Percentiles rank a stretch among this genome's conserved stretches.
phyloP scores from a whole-genome alignment of 2,329 filamentous ascomycete genomes.

The Exophiala dermatitidis region DNA sequence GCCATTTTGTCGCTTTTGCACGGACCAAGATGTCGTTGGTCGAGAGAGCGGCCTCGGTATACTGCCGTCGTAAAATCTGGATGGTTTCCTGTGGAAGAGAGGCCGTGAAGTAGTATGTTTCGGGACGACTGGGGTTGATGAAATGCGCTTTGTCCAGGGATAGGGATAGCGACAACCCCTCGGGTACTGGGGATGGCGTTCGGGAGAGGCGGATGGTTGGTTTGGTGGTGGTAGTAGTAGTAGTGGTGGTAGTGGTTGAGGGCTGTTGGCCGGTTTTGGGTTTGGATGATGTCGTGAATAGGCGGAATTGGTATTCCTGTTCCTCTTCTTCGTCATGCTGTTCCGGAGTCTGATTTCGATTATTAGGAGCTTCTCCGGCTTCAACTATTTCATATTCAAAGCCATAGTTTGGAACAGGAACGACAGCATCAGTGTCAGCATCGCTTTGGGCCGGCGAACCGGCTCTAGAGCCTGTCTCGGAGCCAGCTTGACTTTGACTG shows the following conservation, averaged over 20 bases:
- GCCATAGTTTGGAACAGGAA: slow-evolving; percentile 12
- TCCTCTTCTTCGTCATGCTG: slow-evolving; percentile 2
- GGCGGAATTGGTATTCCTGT: slow-evolving; percentile 22
- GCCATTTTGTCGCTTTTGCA: slow-evolving; percentile 17
- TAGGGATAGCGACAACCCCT: background rate
- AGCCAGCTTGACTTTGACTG: background rate
- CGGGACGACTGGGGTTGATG: slow-evolving; percentile 12
- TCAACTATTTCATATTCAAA: slow-evolving; percentile 24
- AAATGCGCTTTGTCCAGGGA: slow-evolving; percentile 12
- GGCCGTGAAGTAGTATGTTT: slow-evolving; percentile 22
- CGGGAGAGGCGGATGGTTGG: slow-evolving; percentile 16
- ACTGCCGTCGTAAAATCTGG: slow-evolving; percentile 7
- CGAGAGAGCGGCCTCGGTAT: slow-evolving; percentile 15
- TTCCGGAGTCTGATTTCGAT: background rate
- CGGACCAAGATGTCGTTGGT: slow-evolving; percentile 9
- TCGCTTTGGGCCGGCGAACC: background rate
- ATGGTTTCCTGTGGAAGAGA: slow-evolving; percentile 6
- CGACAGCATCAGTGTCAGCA: background rate
- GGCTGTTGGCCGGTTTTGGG: background rate
- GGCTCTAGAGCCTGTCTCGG: background rate
- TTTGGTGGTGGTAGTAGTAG: background rate
- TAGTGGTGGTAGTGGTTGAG: background rate
- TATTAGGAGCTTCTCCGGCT: background rate
- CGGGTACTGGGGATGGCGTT: slow-evolving; percentile 10
- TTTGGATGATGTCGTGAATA: slow-evolving; percentile 11